These are phyloP conservation scores for Vigna hirtella DNA, from an alignment of 306 rosid species.

Conservation along the genomic window DNA sequence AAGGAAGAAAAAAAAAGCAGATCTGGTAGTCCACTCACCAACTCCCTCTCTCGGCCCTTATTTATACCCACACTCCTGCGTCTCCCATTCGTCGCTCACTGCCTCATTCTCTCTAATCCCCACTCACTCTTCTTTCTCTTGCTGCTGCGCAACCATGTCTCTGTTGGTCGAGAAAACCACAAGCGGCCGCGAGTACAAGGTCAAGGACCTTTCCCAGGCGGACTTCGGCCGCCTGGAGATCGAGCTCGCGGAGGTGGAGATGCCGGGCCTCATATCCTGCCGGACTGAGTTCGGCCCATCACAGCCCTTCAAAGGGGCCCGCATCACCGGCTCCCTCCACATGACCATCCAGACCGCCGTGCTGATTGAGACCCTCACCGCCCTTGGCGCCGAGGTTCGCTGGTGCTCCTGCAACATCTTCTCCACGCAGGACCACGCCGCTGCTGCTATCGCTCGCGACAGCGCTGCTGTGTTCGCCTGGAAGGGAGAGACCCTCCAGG, in stretches of 20 bases:
- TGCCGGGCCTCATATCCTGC: slow-evolving; percentile 91
- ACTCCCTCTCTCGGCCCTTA: not conserved
- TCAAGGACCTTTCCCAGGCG: slow-evolving; percentile 94
- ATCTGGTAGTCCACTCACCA: slow-evolving; percentile 5
- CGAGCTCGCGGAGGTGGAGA: slow-evolving; percentile 94
- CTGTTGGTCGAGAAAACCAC: slow-evolving; percentile 78
- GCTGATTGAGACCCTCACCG: slow-evolving; percentile 92
- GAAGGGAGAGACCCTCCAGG: slow-evolving; percentile 95
- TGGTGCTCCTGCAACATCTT: slow-evolving; percentile 99
- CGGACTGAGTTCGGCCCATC: slow-evolving; percentile 80
- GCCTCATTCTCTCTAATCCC: not conserved
- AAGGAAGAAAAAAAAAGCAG: not conserved
- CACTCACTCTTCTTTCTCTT: too few species aligned
- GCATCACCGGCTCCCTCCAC: slow-evolving; percentile 96
- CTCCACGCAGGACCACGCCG: slow-evolving; percentile 99
- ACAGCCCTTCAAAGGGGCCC: slow-evolving; percentile 88
- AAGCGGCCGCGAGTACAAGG: slow-evolving; percentile 92
- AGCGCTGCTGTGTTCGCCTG: slow-evolving; percentile 95
- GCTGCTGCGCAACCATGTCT: slow-evolving; percentile 53
- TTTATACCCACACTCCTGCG: not conserved
- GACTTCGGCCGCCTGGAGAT: slow-evolving; percentile 95
- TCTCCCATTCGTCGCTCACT: not conserved
- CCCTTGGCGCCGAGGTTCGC: slow-evolving; percentile 96
- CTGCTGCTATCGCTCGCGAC: slow-evolving; percentile 95
- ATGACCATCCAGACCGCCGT: slow-evolving; percentile 99